phyloP scores from a whole-genome alignment of 179 eudicot genomes.

The Heliamphora pulchella region DNA sequence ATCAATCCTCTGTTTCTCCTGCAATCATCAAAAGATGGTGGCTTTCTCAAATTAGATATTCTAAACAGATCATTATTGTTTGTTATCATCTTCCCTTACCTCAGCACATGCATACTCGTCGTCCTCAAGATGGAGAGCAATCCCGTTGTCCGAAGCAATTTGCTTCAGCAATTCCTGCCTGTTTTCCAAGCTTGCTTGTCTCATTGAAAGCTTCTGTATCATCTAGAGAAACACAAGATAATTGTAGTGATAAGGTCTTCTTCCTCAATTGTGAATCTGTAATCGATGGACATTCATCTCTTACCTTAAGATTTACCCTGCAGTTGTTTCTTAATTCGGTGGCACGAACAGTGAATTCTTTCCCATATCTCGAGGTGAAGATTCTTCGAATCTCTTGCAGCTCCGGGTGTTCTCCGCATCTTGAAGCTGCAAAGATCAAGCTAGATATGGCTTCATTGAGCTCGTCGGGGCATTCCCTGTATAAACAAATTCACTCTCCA shows the following conservation, averaged over 20 bases:
- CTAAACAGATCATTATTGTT: background rate
- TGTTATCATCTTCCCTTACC: slow-evolving; percentile 7
- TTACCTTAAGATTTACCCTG: slow-evolving; percentile 53
- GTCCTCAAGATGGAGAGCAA: slow-evolving; percentile 20
- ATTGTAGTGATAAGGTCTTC: background rate
- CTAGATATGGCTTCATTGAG: slow-evolving; percentile 52
- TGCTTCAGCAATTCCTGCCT: slow-evolving; percentile 29
- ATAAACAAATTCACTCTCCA: slow-evolving; percentile 2
- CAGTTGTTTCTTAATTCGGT: slow-evolving; percentile 41
- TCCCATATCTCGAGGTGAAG: slow-evolving; percentile 45
- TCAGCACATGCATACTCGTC: slow-evolving; percentile 5
- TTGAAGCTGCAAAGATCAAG: slow-evolving; percentile 57
- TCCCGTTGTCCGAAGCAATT: slow-evolving; percentile 41
- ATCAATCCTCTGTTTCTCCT: slow-evolving; percentile 15
- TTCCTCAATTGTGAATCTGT: background rate
- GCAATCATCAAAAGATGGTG: slow-evolving; percentile 14
- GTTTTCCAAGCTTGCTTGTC: slow-evolving; percentile 36
- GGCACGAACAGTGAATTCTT: slow-evolving; percentile 40
- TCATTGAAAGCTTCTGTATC: slow-evolving; percentile 33
- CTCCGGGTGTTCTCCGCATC: slow-evolving; percentile 71
- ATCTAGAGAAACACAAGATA: slow-evolving; percentile 26
- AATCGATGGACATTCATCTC: background rate
- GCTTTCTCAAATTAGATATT: background rate
- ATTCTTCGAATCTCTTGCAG: slow-evolving; percentile 46
- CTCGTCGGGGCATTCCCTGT: slow-evolving; percentile 60